Evolutionary conservation across 1,139 yeast species (phyloP), one percentile per base, ranked within the genome.

Genomic region (Eremothecium sinecaudum): DNA sequence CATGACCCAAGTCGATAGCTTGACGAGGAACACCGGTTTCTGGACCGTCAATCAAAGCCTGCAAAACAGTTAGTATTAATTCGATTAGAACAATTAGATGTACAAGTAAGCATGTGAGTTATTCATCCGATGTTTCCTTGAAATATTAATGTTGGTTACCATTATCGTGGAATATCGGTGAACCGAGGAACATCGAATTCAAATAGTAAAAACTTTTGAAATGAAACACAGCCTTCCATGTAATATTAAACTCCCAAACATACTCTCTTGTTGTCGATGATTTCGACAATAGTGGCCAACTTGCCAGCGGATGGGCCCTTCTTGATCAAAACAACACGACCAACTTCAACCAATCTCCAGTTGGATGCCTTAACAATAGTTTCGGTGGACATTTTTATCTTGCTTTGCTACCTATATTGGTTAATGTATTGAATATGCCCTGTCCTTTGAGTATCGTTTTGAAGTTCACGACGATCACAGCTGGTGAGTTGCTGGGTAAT

Each of bases 291-390:
- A 65, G 93, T 73, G 62, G 96, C 97, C 64, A 87, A 74, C 71
- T 82, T 80, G 62, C 83, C 83, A 47, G 73, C 64, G 56, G 59
- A 61, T 49, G 64, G 62, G 49, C 80, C 79, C 72, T 76, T 73
- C 77, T 76, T 70, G 67, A 90, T 66, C 65, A 87, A 80, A 70
- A 87, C 95, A 66, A 92, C 84, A 75, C 98, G 95, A 68, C 99
- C 99, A 64, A 87, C 82, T 77, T 90, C 95, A 67, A 92, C 98
- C 67, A 75, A 79, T 81, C 96, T 84, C 97, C 96, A 87, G 87
- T 82, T 83, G 70, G 94, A 75, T 68, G 94, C 82, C 75, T 82
- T 81, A 69, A 87, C 92, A 65, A 81, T 72, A 66, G 94, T 64
- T 62, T 71, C 72, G 57, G 73, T 62, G 61, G 80, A 71, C 79